phyloP scores from a whole-genome alignment of 2,329 filamentous ascomycete species.

The Ophiostoma sp. region DNA sequence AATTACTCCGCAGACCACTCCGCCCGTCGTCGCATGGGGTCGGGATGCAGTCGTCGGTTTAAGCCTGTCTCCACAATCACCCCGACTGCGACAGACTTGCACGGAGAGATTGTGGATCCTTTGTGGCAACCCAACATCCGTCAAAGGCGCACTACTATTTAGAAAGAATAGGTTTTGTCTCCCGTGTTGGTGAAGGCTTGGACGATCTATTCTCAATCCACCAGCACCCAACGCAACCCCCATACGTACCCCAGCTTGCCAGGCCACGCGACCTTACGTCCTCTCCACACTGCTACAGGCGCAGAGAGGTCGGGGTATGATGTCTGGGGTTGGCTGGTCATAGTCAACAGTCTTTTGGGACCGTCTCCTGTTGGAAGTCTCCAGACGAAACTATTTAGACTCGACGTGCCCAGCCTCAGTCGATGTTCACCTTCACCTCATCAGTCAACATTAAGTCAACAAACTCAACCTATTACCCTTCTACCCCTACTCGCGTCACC shows the following conservation, averaged over 20 bases:
- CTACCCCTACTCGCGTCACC: neutral
- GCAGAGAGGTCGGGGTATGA: neutral
- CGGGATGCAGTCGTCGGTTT: neutral
- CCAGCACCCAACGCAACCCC: too few species aligned
- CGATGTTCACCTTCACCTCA: neutral
- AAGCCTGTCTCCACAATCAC: neutral
- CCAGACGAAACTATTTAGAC: conserved; percentile 1
- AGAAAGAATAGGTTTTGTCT: too few species aligned
- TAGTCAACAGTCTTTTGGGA: neutral
- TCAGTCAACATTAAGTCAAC: neutral
- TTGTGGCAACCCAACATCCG: too few species aligned
- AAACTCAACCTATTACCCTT: neutral
- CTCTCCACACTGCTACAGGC: neutral
- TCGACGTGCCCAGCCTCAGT: neutral
- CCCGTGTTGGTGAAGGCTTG: too few species aligned
- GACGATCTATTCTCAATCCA: too few species aligned
- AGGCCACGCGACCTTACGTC: neutral
- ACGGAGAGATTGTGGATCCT: too few species aligned
- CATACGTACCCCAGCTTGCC: neutral
- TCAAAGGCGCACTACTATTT: too few species aligned
- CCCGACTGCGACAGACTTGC: neutral
- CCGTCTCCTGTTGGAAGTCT: too few species aligned
- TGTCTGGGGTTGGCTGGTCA: neutral
- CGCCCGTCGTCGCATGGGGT: neutral
- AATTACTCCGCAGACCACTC: too few species aligned